Percentiles rank a stretch among this genome's conserved stretches.
Evolutionary conservation across 1,284 basidiomycete species (phyloP).

Genomic region (Papiliotrema terrestris): DNA sequence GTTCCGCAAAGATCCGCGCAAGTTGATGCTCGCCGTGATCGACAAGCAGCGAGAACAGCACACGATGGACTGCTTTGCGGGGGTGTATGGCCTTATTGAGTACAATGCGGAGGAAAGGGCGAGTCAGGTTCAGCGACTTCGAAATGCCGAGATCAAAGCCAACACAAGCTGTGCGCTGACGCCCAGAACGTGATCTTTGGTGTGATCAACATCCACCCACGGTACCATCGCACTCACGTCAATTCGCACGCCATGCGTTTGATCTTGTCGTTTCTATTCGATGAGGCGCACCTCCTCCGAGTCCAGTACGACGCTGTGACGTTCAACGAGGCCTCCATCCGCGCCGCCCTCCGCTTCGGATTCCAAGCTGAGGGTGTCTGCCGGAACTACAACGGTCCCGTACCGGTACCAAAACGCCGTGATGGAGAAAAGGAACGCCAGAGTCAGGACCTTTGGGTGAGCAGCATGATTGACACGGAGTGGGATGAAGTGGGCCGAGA

Average conservation of each 20-base stretch:
- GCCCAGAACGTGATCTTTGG: conserved; percentile 17
- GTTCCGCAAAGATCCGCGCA: conserved; percentile 13
- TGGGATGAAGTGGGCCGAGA: conserved; percentile 14
- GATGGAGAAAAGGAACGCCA: conserved; percentile 3
- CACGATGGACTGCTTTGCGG: conserved; percentile 16
- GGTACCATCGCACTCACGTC: conserved; percentile 20
- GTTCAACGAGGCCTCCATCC: conserved; percentile 12
- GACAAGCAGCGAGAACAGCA: conserved; percentile 15
- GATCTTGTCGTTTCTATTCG: conserved; percentile 17
- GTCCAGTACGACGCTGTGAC: conserved; percentile 24
- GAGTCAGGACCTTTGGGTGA: conserved; percentile 22
- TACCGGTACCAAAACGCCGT: conserved; percentile 5
- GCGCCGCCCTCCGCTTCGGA: conserved; percentile 15
- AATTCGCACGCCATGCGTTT: conserved; percentile 22
- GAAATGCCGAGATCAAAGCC: too few relatives aligned
- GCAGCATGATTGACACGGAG: conserved; percentile 18
- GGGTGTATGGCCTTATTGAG: conserved; percentile 20
- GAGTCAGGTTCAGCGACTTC: neutral
- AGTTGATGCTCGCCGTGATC: conserved; percentile 20
- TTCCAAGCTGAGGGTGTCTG: conserved; percentile 18
- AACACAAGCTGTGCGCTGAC: too few relatives aligned
- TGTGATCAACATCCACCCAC: conserved; percentile 19
- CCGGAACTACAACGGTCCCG: conserved; percentile 16
- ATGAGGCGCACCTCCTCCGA: conserved; percentile 12
- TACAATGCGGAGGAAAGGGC: conserved; percentile 13